A percentile compares a stretch with the other conserved stretches of the same genome.
These are phyloP conservation scores for Decorospora gaudefroyi DNA, from an alignment of 2,329 filamentous ascomycete species.

Conservation along the genomic window DNA sequence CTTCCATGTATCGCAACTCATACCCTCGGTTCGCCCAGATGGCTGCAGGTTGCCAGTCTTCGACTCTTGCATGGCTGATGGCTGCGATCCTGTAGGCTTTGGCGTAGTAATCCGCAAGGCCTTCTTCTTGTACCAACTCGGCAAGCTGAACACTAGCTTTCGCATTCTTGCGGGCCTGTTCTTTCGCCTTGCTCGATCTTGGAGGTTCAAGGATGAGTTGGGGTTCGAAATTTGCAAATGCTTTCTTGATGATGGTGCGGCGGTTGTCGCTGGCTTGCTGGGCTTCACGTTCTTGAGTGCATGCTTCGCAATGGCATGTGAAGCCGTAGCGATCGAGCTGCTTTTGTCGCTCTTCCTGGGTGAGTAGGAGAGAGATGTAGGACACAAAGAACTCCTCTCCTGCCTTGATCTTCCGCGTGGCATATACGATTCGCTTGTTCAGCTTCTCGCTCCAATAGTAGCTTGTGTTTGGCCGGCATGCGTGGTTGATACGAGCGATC, in stretches of 20 bases:
- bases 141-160: constrained; percentile 36
- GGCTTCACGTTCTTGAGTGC: constrained; percentile 29
- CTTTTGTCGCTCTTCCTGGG: constrained; percentile 36
- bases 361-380: constrained; percentile 45
- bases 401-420: constrained; percentile 42
- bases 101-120: constrained; percentile 43
- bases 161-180: constrained; percentile 34
- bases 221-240: constrained; percentile 34
- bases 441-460: constrained; percentile 45
- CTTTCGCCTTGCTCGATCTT: constrained; percentile 24
- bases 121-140: constrained; percentile 41
- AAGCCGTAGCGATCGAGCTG: constrained; percentile 45
- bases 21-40: constrained; percentile 42
- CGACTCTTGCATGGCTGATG: constrained; percentile 35
- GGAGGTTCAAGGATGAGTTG: constrained; percentile 32
- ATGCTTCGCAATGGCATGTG: constrained; percentile 46
- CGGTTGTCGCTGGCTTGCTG: constrained; percentile 34
- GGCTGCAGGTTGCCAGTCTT: constrained; percentile 39
- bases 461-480: constrained; percentile 44
- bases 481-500: constrained; percentile 46
- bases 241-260: constrained; percentile 33
- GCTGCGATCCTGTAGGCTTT: constrained; percentile 41
- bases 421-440: constrained; percentile 43
- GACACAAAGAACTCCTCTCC: constrained; percentile 50
- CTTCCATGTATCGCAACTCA: constrained; percentile 35